A percentile compares a stretch with the other conserved stretches of the same genome.
Evolutionary conservation across 2,329 filamentous ascomycete species (phyloP).

Genomic region (Xylariaceae sp.): DNA sequence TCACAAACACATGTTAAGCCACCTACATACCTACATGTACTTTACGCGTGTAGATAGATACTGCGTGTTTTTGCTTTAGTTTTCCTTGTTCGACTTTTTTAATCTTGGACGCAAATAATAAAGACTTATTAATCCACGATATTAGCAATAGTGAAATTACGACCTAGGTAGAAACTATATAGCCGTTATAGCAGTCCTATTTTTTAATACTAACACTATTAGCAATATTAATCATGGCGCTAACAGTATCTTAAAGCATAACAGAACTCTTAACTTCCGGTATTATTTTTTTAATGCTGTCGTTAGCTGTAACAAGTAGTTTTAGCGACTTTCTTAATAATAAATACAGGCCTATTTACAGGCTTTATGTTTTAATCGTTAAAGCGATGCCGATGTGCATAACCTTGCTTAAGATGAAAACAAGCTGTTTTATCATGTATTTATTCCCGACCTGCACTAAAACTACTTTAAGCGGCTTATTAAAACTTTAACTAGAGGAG

Average conservation of each 20-base stretch:
- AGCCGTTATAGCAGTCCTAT: too few species aligned
- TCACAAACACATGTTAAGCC: too few species aligned
- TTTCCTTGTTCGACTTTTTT: too few species aligned
- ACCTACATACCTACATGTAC: too few species aligned
- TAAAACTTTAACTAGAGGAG: not conserved
- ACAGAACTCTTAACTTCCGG: conserved; percentile 13
- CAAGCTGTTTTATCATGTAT: not conserved
- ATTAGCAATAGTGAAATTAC: too few species aligned
- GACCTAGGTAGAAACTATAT: too few species aligned
- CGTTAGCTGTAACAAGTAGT: conserved; percentile 6
- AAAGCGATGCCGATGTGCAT: not conserved
- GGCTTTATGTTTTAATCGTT: conserved; percentile 13
- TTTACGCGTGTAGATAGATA: too few species aligned
- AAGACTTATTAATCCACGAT: too few species aligned
- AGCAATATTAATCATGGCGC: not conserved
- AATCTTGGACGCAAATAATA: too few species aligned
- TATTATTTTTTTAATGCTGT: conserved; percentile 18
- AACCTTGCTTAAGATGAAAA: not conserved
- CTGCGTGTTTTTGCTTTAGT: too few species aligned
- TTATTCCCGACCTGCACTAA: not conserved
- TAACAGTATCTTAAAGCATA: not conserved
- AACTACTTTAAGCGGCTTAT: not conserved
- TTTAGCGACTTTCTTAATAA: conserved; percentile 1
- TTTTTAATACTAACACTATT: not conserved
- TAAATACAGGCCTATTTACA: conserved; percentile 16